phyloP scores from a whole-genome alignment of 768 basidiomycete species.

The Mycena polygramma region DNA sequence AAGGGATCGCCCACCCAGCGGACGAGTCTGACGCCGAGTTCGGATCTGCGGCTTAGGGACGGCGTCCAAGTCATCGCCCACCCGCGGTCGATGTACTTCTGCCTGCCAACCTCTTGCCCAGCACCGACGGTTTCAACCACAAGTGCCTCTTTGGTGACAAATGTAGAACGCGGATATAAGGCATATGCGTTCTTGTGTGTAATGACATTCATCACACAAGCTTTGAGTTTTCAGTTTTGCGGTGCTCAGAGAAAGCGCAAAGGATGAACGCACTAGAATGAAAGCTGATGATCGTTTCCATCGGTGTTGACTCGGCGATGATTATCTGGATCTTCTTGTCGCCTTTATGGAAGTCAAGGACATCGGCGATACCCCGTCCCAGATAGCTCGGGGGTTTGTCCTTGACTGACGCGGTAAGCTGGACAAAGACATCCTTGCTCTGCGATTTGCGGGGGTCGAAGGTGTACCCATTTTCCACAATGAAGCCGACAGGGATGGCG shows the following conservation, averaged over 20 bases:
- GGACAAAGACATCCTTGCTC: constrained; percentile 1
- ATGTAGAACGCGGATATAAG: constrained; percentile 57
- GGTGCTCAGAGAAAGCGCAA: background rate
- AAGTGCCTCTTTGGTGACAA: constrained; percentile 45
- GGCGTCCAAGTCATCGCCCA: constrained; percentile 44
- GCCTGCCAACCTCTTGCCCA: constrained; percentile 32
- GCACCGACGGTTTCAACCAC: constrained; percentile 12
- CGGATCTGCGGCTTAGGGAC: background rate
- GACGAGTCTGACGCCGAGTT: background rate
- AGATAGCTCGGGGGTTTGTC: constrained; percentile 35
- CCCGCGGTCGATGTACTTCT: constrained; percentile 54
- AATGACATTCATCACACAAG: constrained; percentile 61
- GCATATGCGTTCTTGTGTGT: constrained; percentile 55
- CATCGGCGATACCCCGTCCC: constrained; percentile 44
- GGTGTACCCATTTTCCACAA: constrained; percentile 39
- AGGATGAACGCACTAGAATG: constrained; percentile 57
- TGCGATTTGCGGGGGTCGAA: constrained; percentile 35
- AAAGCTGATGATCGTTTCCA: constrained; percentile 58
- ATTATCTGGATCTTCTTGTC: constrained; percentile 57
- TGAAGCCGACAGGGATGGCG: constrained; percentile 27
- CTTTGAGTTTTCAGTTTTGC: constrained; percentile 38
- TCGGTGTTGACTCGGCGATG: constrained; percentile 45
- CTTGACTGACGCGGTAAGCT: constrained; percentile 10
- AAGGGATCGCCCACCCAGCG: constrained; percentile 28
- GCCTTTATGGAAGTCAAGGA: constrained; percentile 49